Conservation (phyloP, 331 rosid genomes). For the Rhamnella rubrinervis region DNA sequence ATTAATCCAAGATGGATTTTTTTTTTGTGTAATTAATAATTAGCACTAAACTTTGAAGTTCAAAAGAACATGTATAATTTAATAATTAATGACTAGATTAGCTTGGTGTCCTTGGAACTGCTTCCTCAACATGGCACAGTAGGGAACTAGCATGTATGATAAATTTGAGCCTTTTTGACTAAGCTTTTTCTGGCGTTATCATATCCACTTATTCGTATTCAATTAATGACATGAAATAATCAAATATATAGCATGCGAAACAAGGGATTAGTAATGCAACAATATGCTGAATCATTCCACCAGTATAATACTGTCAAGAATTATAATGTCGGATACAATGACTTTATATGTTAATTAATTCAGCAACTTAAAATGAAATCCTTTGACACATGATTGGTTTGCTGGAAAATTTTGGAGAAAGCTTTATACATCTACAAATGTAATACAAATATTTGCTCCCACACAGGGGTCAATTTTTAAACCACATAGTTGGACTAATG, state of each 20-base stretch:
- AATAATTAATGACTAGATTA: not conserved
- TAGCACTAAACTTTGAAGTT: no score
- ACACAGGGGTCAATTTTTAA: no score
- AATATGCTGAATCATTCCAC: constrained; percentile 21
- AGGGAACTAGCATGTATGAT: constrained; percentile 3
- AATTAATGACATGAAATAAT: constrained; percentile 16
- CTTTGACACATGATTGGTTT: not conserved
- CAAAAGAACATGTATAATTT: no score
- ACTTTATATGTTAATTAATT: constrained; percentile 6
- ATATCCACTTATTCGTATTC: constrained; percentile 19
- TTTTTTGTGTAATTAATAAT: no score
- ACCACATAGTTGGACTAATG: no score
- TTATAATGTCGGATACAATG: constrained; percentile 22
- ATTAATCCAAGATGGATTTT: not conserved
- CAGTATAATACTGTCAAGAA: constrained; percentile 33
- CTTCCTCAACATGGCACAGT: no score
- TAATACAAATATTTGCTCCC: no score
- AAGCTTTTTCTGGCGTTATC: constrained; percentile 11
- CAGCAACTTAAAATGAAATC: not conserved
- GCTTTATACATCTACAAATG: not conserved
- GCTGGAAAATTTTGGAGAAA: not conserved
- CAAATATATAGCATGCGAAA: constrained; percentile 24
- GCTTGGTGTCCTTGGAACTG: not conserved
- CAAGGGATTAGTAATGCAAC: constrained; percentile 7
- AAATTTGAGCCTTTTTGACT: constrained; percentile 6